Evolutionary conservation across 352 stramenopile genomes (phyloP).

Genomic region (Blastocystis sp.): DNA sequence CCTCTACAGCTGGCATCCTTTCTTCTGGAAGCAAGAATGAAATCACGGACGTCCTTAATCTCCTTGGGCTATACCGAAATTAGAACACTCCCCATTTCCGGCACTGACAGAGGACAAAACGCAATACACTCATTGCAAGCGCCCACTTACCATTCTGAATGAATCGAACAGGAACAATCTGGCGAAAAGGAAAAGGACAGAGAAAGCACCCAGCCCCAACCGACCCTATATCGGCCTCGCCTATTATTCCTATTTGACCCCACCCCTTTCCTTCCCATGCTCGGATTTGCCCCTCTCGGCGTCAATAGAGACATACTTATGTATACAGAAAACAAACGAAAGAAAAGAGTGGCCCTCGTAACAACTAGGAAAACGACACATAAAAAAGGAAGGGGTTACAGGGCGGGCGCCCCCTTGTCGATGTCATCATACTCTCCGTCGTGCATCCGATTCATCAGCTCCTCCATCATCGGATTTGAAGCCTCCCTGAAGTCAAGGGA

Average conservation of each 20-base stretch:
- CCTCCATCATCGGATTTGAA: background rate
- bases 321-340: background rate
- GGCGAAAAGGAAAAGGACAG: background rate
- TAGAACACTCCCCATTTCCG: background rate
- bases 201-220: background rate
- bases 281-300: background rate
- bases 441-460: constrained; percentile 4
- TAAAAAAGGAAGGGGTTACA: constrained; percentile 20
- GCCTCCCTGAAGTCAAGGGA: constrained; percentile 50
- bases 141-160: background rate
- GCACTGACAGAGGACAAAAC: background rate
- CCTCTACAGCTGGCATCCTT: constrained; percentile 64
- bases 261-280: background rate
- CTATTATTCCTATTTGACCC: background rate
- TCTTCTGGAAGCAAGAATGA: constrained; percentile 59
- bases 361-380: background rate
- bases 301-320: background rate
- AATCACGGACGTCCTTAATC: constrained; percentile 69
- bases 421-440: constrained; percentile 45
- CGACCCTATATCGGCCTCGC: background rate
- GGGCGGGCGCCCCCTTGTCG: constrained; percentile 40
- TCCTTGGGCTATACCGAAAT: constrained; percentile 68
- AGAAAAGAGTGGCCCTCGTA: background rate
- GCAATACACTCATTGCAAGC: background rate
- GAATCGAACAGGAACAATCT: background rate